Evolutionary conservation across 1,284 basidiomycete species (phyloP).

Genomic region (Ustilago esculenta): DNA sequence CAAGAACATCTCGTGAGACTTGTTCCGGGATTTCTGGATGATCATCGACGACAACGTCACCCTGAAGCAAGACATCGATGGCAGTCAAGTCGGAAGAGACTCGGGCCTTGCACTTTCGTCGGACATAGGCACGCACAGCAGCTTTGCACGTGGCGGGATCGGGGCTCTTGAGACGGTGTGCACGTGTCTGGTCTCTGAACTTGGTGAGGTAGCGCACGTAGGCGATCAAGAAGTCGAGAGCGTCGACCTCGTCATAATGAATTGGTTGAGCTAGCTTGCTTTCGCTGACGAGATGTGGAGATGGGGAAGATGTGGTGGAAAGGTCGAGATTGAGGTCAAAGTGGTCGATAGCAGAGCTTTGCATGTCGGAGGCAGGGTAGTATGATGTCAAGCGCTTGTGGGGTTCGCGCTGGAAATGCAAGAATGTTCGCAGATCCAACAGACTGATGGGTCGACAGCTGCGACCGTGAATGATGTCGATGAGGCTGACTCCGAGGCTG

Average conservation of each 20-base stretch:
- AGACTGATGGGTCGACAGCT: constrained; percentile 55
- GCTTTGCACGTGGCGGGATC: constrained; percentile 38
- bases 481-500: constrained; percentile 44
- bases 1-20: constrained; percentile 18
- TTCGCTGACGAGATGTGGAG: constrained; percentile 5
- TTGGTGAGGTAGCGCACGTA: constrained; percentile 49
- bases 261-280: constrained; percentile 4
- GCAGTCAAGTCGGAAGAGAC: constrained; percentile 27
- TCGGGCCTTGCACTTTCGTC: constrained; percentile 25
- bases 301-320: constrained; percentile 5
- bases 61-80: constrained; percentile 16
- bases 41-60: neutral
- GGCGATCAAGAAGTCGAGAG: constrained; percentile 53
- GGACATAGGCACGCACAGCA: constrained; percentile 34
- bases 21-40: constrained; percentile 11
- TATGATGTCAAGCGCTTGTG: constrained; percentile 24
- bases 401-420: constrained; percentile 40
- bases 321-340: constrained; percentile 27
- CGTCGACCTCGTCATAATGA: constrained; percentile 49
- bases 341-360: constrained; percentile 22
- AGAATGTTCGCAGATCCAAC: constrained; percentile 26
- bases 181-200: constrained; percentile 35
- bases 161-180: constrained; percentile 33
- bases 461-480: constrained; percentile 53
- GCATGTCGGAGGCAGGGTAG: constrained; percentile 43